Evolutionary conservation across 1,139 yeast species (phyloP).

Genomic region (Pichia sp.): DNA sequence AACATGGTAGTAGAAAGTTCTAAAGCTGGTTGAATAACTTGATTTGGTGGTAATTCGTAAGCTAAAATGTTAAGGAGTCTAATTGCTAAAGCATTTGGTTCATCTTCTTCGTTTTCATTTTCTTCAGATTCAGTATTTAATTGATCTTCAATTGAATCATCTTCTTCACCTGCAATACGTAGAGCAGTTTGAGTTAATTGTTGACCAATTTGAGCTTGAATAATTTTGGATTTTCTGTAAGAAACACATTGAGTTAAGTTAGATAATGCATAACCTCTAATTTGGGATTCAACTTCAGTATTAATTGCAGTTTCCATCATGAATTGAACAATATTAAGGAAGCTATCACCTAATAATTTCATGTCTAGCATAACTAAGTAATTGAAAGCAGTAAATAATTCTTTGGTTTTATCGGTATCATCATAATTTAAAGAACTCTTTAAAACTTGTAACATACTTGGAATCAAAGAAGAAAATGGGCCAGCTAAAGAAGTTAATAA

Average conservation of each 20-base stretch:
- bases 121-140: conserved; percentile 78
- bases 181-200: conserved; percentile 68
- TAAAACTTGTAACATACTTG: conserved; percentile 76
- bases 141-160: conserved; percentile 67
- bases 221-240: conserved; percentile 62
- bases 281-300: conserved; percentile 67
- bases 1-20: conserved; percentile 61
- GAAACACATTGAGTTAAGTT: conserved; percentile 75
- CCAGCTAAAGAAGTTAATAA: conserved; percentile 44
- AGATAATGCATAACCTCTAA: conserved; percentile 77
- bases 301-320: conserved; percentile 73
- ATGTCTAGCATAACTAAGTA: conserved; percentile 71
- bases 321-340: conserved; percentile 62
- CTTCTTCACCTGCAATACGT: conserved; percentile 77
- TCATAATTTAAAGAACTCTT: conserved; percentile 65
- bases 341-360: conserved; percentile 70
- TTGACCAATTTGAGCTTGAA: conserved; percentile 71
- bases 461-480: conserved; percentile 63
- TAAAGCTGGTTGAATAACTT: conserved; percentile 76
- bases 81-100: conserved; percentile 73
- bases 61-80: conserved; percentile 76
- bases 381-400: conserved; percentile 81
- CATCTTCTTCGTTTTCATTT: conserved; percentile 86
- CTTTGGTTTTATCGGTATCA: conserved; percentile 67
- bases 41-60: conserved; percentile 84